Evolutionary conservation across 2,329 filamentous ascomycete genomes (phyloP), one percentile per base, ranked within the genome.

Genomic region (Thermomyces lanuginosus): DNA sequence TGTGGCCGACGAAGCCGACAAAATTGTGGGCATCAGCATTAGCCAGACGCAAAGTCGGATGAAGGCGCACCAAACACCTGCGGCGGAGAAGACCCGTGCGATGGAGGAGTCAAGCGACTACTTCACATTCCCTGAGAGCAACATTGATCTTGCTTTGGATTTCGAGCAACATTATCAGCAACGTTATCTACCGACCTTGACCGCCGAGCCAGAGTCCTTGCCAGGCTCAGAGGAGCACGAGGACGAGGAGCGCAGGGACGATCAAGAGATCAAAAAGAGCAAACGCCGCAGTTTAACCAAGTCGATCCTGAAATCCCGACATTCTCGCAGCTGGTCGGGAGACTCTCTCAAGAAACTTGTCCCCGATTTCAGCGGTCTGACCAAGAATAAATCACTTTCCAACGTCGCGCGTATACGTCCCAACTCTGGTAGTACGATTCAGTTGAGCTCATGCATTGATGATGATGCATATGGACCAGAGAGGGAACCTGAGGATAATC

Each of bases 1-100:
- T 6, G 40, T 48, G 15, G 46, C 50, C 22, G 51, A 53, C 33
- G 48, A 45, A 24, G 49, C 48, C 20, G 39, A 46, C 29, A 45
- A 47, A 8, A 53, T 69, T 17, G 56, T 74, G 37, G 68, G 66
- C 2, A 56, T 73, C 39, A 72, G 68, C 41, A 70, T 74, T 35
- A 58, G 66, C 32, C 57, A 56, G 20, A 55, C 60, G 21, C 69
- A 74, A 43, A 67, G 60, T 26, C 59, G 63, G 22, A 53, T 72
- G 43, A 64, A 58, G 18, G 66, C 66, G 10, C 61, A 66, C 6
- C 55, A 57, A 21, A 72, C 67, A 4, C 67, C 69, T 1, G 64
- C 63, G 6, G 61, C 61, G 11, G 69, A 72, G 41, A 73, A 72
- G 43, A 61, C 55, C n/a, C 62, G 64, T 2, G 61, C 60, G 2